phyloP scores from a whole-genome alignment of 2,329 filamentous ascomycete species.

The Botrytis sinoallii region DNA sequence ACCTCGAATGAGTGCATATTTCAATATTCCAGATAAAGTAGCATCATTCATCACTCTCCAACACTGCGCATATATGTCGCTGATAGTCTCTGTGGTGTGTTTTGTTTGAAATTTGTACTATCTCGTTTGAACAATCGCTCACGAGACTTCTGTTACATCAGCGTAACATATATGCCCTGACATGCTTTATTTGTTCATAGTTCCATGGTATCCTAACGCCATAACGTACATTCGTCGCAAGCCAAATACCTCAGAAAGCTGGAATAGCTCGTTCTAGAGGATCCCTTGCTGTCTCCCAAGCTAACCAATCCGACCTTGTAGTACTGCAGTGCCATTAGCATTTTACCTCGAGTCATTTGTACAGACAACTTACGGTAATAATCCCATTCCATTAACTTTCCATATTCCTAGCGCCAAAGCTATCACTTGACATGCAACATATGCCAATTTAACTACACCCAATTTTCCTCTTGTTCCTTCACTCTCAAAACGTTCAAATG shows the following conservation, averaged over 20 bases:
- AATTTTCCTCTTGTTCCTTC: conserved; percentile 71
- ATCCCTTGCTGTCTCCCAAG: conserved; percentile 66
- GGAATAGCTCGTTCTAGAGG: conserved; percentile 38
- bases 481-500: conserved; percentile 89
- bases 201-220: conserved; percentile 11
- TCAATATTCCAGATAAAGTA: not conserved
- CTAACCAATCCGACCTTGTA: conserved; percentile 94
- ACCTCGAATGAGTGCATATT: not conserved
- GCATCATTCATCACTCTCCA: not conserved
- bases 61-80: not conserved
- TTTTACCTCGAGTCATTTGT: conserved; percentile 1
- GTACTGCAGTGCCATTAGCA: conserved; percentile 57
- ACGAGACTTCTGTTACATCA: not conserved
- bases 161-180: not conserved
- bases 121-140: not conserved
- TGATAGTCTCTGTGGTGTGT: not conserved
- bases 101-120: not conserved
- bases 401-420: conserved; percentile 84
- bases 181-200: not conserved
- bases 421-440: conserved; percentile 81
- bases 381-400: conserved; percentile 96
- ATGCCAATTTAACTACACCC: conserved; percentile 80
- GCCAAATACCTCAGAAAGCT: conserved; percentile 32
- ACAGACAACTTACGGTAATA: conserved; percentile 70
- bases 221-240: not conserved